phyloP scores from a whole-genome alignment of 164 flowering plant species.

The Santalum album region DNA sequence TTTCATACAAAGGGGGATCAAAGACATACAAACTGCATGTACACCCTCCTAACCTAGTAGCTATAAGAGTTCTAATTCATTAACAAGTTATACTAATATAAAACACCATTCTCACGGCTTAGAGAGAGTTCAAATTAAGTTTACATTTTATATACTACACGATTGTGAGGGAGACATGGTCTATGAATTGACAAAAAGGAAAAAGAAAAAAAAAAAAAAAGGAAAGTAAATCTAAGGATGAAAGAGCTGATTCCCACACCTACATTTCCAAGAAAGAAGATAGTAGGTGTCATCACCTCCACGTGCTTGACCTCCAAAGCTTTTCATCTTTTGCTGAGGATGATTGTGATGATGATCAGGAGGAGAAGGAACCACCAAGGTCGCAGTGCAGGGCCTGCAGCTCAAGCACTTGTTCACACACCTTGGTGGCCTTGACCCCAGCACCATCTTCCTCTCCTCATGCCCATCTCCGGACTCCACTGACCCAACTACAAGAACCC shows the following conservation, averaged over 20 bases:
- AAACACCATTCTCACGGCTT: too few relatives aligned
- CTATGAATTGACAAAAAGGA: too few relatives aligned
- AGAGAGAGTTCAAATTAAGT: too few relatives aligned
- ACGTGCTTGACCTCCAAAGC: constrained; percentile 2
- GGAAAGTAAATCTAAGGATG: constrained; percentile 30
- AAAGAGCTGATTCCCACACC: constrained; percentile 60
- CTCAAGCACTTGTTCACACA: constrained; percentile 64
- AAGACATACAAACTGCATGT: too few relatives aligned
- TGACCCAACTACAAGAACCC: constrained; percentile 11
- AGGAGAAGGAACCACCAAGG: constrained; percentile 50
- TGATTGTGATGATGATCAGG: too few relatives aligned
- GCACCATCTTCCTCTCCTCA: constrained; percentile 22
- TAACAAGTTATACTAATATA: too few relatives aligned
- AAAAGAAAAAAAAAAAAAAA: too few relatives aligned
- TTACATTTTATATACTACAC: too few relatives aligned
- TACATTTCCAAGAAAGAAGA: constrained; percentile 76
- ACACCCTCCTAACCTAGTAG: too few relatives aligned
- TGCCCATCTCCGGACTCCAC: constrained; percentile 1
- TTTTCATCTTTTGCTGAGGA: constrained; percentile 15
- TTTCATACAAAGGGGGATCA: too few relatives aligned
- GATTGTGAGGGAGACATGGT: too few relatives aligned
- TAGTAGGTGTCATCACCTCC: constrained; percentile 53
- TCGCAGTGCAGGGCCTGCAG: constrained; percentile 72
- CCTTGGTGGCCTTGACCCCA: constrained; percentile 79
- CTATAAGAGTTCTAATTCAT: too few relatives aligned